Evolutionary conservation across 805 yeast species (phyloP).

Genomic region (Wickerhamiella nectarea): DNA sequence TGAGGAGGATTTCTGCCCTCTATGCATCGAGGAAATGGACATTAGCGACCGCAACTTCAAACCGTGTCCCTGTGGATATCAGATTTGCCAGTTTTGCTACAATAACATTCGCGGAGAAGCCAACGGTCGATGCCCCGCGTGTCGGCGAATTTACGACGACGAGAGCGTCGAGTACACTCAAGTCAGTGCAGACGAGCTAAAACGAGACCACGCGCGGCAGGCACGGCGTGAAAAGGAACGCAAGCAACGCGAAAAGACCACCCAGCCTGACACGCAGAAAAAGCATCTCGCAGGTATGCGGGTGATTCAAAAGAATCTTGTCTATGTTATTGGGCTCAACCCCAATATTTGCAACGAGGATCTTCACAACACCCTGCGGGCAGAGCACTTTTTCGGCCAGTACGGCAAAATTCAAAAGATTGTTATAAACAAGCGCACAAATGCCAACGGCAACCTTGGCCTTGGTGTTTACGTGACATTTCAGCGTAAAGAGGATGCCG

Average conservation of each 20-base stretch:
- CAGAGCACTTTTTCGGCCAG: slow-evolving; percentile 95
- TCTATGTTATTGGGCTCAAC: slow-evolving; percentile 87
- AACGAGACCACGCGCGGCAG: slow-evolving; percentile 63
- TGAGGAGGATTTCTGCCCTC: slow-evolving; percentile 73
- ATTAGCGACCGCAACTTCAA: slow-evolving; percentile 88
- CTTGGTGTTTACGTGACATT: slow-evolving; percentile 94
- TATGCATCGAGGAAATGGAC: slow-evolving; percentile 97
- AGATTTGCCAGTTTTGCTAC: slow-evolving; percentile 95
- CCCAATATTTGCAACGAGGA: slow-evolving; percentile 80
- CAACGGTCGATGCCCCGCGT: slow-evolving; percentile 95
- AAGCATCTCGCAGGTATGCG: slow-evolving; percentile 94
- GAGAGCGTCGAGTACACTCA: slow-evolving; percentile 78
- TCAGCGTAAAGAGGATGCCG: slow-evolving; percentile 87
- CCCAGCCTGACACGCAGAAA: slow-evolving; percentile 26
- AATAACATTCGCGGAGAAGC: slow-evolving; percentile 93
- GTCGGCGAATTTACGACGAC: slow-evolving; percentile 88
- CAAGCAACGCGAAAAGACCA: slow-evolving; percentile 69
- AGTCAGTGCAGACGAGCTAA: slow-evolving; percentile 76
- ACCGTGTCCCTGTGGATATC: slow-evolving; percentile 99
- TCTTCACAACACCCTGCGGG: slow-evolving; percentile 62
- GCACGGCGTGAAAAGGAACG: slow-evolving; percentile 59
- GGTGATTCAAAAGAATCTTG: slow-evolving; percentile 95
- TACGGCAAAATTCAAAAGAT: slow-evolving; percentile 91
- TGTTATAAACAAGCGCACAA: slow-evolving; percentile 69
- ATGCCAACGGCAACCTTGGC: slow-evolving; percentile 51